These are phyloP conservation scores for Lactarius psammicola DNA, from an alignment of 768 basidiomycete genomes.

Conservation along the genomic window DNA sequence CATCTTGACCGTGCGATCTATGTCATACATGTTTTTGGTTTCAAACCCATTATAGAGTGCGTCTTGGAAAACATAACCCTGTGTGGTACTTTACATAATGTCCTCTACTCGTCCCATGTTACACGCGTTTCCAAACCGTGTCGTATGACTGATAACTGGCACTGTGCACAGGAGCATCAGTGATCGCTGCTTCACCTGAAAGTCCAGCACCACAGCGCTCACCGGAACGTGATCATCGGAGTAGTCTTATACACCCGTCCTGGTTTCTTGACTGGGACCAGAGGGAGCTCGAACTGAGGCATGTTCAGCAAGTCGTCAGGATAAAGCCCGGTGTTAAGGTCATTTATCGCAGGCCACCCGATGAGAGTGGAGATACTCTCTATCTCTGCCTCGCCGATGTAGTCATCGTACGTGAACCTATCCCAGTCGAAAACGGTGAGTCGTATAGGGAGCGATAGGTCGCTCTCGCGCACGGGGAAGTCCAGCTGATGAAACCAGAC, in stretches of 20 bases:
- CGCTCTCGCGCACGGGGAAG: constrained; percentile 90
- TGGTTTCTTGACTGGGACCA: constrained; percentile 52
- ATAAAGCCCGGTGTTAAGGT: constrained; percentile 53
- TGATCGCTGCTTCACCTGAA: neutral
- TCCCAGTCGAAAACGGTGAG: constrained; percentile 95
- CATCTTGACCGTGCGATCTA: too few relatives aligned
- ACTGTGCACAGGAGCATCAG: constrained; percentile 39
- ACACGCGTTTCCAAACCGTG: constrained; percentile 79
- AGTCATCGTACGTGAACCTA: constrained; percentile 84
- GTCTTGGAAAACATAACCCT: too few relatives aligned
- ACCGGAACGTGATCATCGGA: constrained; percentile 69
- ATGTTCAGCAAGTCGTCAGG: constrained; percentile 57
- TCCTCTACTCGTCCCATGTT: too few relatives aligned
- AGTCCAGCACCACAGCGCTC: constrained; percentile 23
- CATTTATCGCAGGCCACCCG: constrained; percentile 39
- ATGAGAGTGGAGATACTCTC: constrained; percentile 64
- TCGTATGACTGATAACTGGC: constrained; percentile 96
- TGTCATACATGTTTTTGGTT: too few relatives aligned
- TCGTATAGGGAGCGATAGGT: constrained; percentile 70
- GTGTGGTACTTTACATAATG: too few relatives aligned
- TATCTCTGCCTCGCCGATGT: constrained; percentile 76
- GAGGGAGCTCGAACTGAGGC: constrained; percentile 65
- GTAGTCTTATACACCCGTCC: constrained; percentile 70
- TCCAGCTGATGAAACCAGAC: constrained; percentile 93
- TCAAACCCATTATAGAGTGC: too few relatives aligned